Percentiles rank a stretch among this genome's conserved stretches.
These are phyloP conservation scores for Cryphonectria japonica DNA, from an alignment of 2,329 filamentous ascomycete genomes.

Conservation along the genomic window DNA sequence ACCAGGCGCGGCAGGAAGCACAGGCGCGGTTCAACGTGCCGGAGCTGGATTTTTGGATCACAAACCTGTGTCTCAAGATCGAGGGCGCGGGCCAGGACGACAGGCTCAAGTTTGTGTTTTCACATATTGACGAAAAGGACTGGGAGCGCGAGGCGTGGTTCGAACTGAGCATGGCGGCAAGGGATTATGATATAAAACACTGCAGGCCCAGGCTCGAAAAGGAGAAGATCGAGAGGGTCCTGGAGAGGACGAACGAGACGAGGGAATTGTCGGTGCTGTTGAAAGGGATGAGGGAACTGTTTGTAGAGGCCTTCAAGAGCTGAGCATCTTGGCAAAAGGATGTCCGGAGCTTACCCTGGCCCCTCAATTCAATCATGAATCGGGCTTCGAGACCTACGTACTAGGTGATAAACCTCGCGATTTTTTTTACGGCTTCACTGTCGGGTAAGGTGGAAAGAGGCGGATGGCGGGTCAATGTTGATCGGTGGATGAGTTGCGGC, in stretches of 20 bases:
- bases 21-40: slow-evolving; percentile 89
- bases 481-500: no score
- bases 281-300: slow-evolving; percentile 82
- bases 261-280: slow-evolving; percentile 72
- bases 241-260: slow-evolving; percentile 81
- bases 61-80: slow-evolving; percentile 84
- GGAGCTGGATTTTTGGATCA: slow-evolving; percentile 95
- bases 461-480: background rate
- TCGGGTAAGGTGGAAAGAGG: background rate
- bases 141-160: slow-evolving; percentile 94
- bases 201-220: slow-evolving; percentile 81
- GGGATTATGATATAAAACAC: slow-evolving; percentile 84
- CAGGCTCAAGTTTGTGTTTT: slow-evolving; percentile 86
- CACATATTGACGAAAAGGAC: slow-evolving; percentile 82
- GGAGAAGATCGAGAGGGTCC: slow-evolving; percentile 75
- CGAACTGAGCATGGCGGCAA: slow-evolving; percentile 78
- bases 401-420: background rate
- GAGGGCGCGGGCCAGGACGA: slow-evolving; percentile 86
- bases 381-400: background rate
- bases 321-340: slow-evolving; percentile 33
- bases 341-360: background rate
- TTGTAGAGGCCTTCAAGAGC: slow-evolving; percentile 67
- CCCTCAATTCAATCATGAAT: background rate
- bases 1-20: slow-evolving; percentile 75
- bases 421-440: background rate